Percentiles rank a stretch among this genome's conserved stretches.
Conservation (phyloP, 805 yeast genomes). For the Sporopachydermia quercuum region DNA sequence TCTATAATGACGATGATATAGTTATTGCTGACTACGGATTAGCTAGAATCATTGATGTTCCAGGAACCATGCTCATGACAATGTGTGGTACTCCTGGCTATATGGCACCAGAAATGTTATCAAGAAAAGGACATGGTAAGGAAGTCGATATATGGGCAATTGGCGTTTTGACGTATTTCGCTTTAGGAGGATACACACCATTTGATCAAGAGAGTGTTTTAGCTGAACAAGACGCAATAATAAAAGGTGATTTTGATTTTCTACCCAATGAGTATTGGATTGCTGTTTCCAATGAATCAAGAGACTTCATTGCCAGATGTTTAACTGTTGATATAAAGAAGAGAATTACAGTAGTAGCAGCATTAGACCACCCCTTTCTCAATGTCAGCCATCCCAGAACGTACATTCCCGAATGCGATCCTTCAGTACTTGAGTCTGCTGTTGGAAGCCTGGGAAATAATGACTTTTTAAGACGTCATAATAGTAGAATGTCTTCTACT, state of each 20-base stretch:
- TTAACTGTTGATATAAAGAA: conserved; percentile 28
- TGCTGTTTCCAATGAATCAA: conserved; percentile 35
- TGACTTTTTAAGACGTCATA: neutral
- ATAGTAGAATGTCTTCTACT: neutral
- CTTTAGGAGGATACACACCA: conserved; percentile 63
- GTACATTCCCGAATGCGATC: neutral
- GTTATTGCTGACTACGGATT: conserved; percentile 52
- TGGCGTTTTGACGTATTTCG: conserved; percentile 57
- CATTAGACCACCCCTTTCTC: conserved; percentile 31
- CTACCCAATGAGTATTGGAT: conserved; percentile 49
- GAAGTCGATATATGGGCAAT: conserved; percentile 66
- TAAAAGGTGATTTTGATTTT: conserved; percentile 38
- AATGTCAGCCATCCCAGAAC: neutral
- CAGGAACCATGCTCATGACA: conserved; percentile 24
- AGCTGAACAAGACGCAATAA: conserved; percentile 54
- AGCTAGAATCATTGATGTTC: conserved; percentile 32
- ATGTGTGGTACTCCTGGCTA: conserved; percentile 60
- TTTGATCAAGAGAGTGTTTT: conserved; percentile 59
- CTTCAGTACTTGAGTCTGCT: neutral
- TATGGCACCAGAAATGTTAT: conserved; percentile 58
- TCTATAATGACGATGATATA: no score
- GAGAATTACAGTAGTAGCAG: conserved; percentile 31
- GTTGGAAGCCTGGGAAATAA: neutral
- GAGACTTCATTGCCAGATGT: conserved; percentile 42
- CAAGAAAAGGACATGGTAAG: conserved; percentile 36